Evolutionary conservation across 2,329 filamentous ascomycete species (phyloP), one percentile per base, ranked within the genome.

Genomic region (Trichoderma breve): DNA sequence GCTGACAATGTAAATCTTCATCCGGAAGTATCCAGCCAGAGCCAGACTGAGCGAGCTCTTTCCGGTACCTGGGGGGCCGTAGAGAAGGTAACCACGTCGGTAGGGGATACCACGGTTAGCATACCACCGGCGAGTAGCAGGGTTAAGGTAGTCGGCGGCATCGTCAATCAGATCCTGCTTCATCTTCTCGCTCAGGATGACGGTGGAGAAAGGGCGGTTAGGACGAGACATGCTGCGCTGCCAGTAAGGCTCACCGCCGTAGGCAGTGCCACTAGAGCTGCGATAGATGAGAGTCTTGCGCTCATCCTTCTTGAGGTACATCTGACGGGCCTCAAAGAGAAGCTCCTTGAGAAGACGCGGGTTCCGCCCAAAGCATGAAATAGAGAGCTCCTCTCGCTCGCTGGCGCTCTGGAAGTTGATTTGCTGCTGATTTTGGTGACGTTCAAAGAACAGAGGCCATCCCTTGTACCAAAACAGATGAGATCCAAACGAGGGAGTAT

Each of bases 101-200:
- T 97, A 97, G 0, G 94, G 94, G 34, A 97, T 95, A 1, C 94
- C 94, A 7, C 93, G 87, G 75, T 93, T 92, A 0, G 91, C 86
- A 78, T 97, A 97, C 93, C 93, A 97, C n/a, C 90, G 85, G 58
- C 88, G 84, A 0, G 90, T 91, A 14, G 83, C 81, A 0, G 89
- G 89, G 73, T 89, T 84, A 43, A 92, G 85, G 76, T 92, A 92
- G 75, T 91, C 89, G 30, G 83, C 84, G 36, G 90, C 86, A 75
- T 92, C 90, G 55, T 85, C 84, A 62, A 92, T 83, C 14, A 92
- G 83, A 3, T 86, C 83, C 73, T 85, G 79, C 83, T 92, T 92
- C 62, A 86, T 84, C 75, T 85, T 81, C 71, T 90, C 88, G 75
- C 88, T 86, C 62, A 92, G 83, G 67, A 91, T 90, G 57, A 92